These are phyloP conservation scores for Hemileccinum rubropunctum DNA, from an alignment of 768 basidiomycete genomes.

Conservation along the genomic window DNA sequence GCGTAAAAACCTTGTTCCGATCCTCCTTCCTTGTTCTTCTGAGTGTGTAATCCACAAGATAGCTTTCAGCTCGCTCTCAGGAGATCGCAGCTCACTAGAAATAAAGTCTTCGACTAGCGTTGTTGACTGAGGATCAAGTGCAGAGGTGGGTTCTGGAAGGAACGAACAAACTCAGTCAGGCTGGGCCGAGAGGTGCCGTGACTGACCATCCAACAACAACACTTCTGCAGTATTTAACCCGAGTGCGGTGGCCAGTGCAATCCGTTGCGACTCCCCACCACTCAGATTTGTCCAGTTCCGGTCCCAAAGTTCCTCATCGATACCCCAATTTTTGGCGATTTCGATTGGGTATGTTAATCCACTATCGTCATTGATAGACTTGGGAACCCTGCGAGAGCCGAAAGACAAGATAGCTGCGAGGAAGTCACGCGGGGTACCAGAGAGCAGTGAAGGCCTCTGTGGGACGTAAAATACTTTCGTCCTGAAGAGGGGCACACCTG, in stretches of 20 bases:
- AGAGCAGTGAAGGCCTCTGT: constrained; percentile 83
- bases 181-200: not conserved
- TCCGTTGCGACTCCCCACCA: constrained; percentile 84
- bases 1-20: constrained; percentile 67
- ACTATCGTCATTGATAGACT: constrained; percentile 22
- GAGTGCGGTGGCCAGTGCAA: constrained; percentile 74
- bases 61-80: constrained; percentile 57
- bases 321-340: constrained; percentile 62
- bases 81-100: constrained; percentile 45
- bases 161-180: not conserved
- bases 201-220: constrained; percentile 74
- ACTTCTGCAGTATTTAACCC: constrained; percentile 76
- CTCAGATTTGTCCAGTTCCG: constrained; percentile 77
- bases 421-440: constrained; percentile 77
- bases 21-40: constrained; percentile 70
- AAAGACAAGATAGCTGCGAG: constrained; percentile 56
- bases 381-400: constrained; percentile 36
- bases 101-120: constrained; percentile 64
- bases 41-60: constrained; percentile 90
- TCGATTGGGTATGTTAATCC: constrained; percentile 43
- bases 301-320: constrained; percentile 70
- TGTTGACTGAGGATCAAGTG: constrained; percentile 71
- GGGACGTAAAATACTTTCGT: constrained; percentile 84
- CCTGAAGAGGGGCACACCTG: constrained; percentile 76
- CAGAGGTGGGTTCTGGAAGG: constrained; percentile 80